phyloP scores from a whole-genome alignment of 2,329 filamentous ascomycete genomes.

The Ophiostoma himal-ulmi region DNA sequence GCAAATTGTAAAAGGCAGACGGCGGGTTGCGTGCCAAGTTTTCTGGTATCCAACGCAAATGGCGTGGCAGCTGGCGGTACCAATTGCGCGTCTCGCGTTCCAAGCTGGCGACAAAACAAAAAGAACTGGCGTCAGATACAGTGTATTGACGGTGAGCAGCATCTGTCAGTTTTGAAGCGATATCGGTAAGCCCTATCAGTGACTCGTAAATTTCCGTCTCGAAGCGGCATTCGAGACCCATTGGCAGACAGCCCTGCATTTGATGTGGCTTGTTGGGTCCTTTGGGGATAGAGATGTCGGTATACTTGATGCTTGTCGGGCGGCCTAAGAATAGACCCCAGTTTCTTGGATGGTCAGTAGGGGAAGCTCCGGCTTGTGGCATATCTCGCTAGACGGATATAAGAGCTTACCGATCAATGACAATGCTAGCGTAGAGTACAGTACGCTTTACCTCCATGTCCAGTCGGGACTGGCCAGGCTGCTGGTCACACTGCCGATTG shows the following conservation, averaged over 20 bases:
- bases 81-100: background rate
- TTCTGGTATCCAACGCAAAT: background rate
- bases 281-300: conserved; percentile 24
- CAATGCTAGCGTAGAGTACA: conserved; percentile 16
- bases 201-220: conserved; percentile 26
- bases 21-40: background rate
- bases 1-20: background rate
- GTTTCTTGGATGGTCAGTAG: background rate
- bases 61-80: background rate
- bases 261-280: conserved; percentile 16
- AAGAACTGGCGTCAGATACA: background rate
- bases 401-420: background rate
- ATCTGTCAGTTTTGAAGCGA: background rate
- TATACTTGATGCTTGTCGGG: conserved; percentile 26
- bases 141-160: background rate
- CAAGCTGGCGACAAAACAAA: background rate
- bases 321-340: conserved; percentile 26
- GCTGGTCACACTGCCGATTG: conserved; percentile 21
- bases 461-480: conserved; percentile 18
- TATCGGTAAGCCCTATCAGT: conserved; percentile 22
- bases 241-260: conserved; percentile 18
- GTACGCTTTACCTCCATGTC: conserved; percentile 25
- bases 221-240: conserved; percentile 20
- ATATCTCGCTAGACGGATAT: background rate
- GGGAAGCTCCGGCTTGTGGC: no score